Conservation (phyloP, 202 grass and related monocot species). For the Setaria italica region DNA sequence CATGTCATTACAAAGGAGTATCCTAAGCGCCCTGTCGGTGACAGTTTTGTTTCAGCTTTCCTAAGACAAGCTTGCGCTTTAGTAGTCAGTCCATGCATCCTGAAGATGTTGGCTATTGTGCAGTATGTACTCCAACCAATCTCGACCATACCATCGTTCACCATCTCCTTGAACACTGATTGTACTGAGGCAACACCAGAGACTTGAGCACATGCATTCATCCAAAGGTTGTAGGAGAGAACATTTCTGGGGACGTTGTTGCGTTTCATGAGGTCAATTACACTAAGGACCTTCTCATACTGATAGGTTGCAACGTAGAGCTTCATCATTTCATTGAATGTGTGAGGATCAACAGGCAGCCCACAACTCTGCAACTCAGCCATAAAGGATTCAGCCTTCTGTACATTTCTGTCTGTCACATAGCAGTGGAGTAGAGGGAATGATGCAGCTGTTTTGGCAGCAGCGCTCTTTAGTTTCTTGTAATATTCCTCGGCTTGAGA, state of each 20-base stretch:
- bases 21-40: conserved; percentile 54
- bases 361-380: conserved; percentile 68
- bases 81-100: conserved; percentile 45
- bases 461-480: conserved; percentile 49
- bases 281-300: conserved; percentile 54
- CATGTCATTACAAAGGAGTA: conserved; percentile 83
- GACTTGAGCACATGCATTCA: conserved; percentile 59
- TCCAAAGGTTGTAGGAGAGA: conserved; percentile 85
- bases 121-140: conserved; percentile 92
- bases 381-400: conserved; percentile 81
- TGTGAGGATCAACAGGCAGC: conserved; percentile 70
- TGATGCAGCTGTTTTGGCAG: conserved; percentile 73
- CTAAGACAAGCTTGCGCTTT: conserved; percentile 63
- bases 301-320: conserved; percentile 70
- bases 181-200: conserved; percentile 58
- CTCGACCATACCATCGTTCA: conserved; percentile 63
- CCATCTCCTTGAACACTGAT: conserved; percentile 69
- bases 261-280: conserved; percentile 71
- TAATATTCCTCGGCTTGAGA: conserved; percentile 78
- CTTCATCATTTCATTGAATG: conserved; percentile 89
- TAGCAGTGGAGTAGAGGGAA: conserved; percentile 77
- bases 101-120: conserved; percentile 73
- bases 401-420: conserved; percentile 70
- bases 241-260: conserved; percentile 68
- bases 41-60: conserved; percentile 75